Conservation (phyloP, 2,329 filamentous ascomycete genomes). For the Talaromyces piceae region DNA sequence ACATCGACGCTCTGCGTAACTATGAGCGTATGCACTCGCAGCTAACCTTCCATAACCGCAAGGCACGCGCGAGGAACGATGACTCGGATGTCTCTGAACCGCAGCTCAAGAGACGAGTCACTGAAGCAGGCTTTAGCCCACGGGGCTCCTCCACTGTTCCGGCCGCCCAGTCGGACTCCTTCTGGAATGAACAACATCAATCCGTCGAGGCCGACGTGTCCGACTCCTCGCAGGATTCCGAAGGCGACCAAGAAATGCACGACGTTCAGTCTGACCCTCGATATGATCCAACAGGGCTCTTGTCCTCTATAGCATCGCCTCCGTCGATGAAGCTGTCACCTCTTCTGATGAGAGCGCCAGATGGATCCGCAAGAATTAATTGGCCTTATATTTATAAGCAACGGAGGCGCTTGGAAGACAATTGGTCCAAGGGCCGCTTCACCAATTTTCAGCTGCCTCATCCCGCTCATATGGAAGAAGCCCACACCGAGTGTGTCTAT, state of each 20-base stretch:
- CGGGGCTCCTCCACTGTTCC: constrained; percentile 18
- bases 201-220: constrained; percentile 38
- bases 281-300: neutral
- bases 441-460: constrained; percentile 87
- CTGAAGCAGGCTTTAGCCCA: constrained; percentile 38
- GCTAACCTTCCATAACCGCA: constrained; percentile 34
- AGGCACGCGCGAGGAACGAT: constrained; percentile 40
- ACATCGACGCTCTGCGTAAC: constrained; percentile 55
- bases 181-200: constrained; percentile 43
- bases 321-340: constrained; percentile 16
- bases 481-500: constrained; percentile 89
- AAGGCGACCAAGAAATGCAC: constrained; percentile 38
- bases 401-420: constrained; percentile 73
- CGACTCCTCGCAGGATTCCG: constrained; percentile 20
- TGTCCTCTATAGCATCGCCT: neutral
- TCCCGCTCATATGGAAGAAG: constrained; percentile 69
- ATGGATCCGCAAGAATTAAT: constrained; percentile 56
- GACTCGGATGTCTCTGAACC: constrained; percentile 45
- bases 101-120: constrained; percentile 46
- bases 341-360: constrained; percentile 24
- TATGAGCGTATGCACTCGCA: constrained; percentile 53
- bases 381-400: constrained; percentile 93
- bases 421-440: constrained; percentile 80
- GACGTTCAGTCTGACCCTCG: constrained; percentile 24
- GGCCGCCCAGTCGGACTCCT: constrained; percentile 2